A percentile compares a stretch with the other conserved stretches of the same genome.
phyloP scores from a whole-genome alignment of 257 asterid genomes.

The Striga asiatica region DNA sequence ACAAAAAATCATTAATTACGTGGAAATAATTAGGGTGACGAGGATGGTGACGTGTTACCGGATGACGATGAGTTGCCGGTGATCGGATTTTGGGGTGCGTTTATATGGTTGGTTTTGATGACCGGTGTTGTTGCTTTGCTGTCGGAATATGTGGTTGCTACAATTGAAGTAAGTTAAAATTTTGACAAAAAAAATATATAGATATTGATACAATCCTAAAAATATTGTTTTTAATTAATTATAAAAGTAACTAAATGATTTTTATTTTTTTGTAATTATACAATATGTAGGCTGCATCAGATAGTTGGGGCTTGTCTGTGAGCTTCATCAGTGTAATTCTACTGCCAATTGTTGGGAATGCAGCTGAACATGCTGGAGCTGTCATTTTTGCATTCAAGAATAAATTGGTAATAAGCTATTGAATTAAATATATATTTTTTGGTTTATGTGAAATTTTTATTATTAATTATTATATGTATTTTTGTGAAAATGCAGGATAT shows the following conservation, averaged over 20 bases:
- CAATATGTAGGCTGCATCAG: constrained; percentile 48
- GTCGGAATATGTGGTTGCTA: constrained; percentile 71
- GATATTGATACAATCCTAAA: too few species aligned
- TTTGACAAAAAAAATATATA: too few species aligned
- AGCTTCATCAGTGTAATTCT: constrained; percentile 84
- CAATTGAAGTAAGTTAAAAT: constrained; percentile 52
- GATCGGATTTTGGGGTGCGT: constrained; percentile 68
- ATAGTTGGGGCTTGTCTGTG: constrained; percentile 80
- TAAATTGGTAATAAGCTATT: constrained; percentile 45
- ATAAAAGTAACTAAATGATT: not conserved
- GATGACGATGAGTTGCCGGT: constrained; percentile 52
- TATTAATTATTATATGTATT: not conserved
- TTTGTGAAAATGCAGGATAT: constrained; percentile 32
- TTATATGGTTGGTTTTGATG: constrained; percentile 61
- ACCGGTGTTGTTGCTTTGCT: constrained; percentile 51
- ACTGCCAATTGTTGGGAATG: constrained; percentile 89
- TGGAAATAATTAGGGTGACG: constrained; percentile 24
- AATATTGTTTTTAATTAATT: too few species aligned
- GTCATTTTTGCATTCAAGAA: constrained; percentile 87
- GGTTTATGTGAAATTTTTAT: not conserved
- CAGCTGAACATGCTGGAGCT: constrained; percentile 98
- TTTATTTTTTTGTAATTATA: not conserved
- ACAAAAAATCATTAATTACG: too few species aligned
- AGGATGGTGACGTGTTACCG: constrained; percentile 19
- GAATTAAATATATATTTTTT: not conserved